These are phyloP conservation scores for Angomonas desouzai DNA, from an alignment of 208 protist species.

Conservation along the genomic window DNA sequence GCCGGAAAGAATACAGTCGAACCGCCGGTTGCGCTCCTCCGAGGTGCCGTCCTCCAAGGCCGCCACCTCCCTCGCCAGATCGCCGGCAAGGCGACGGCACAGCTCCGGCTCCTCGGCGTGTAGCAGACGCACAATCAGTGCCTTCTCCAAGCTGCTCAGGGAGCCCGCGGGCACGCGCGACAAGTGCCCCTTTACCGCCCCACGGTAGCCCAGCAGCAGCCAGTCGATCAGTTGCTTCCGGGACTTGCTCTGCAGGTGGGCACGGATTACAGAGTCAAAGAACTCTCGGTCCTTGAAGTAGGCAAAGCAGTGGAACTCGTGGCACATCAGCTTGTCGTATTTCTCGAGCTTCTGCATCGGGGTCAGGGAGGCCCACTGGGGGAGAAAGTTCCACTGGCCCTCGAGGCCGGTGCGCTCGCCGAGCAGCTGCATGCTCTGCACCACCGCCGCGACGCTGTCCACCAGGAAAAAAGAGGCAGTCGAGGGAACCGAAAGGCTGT, in stretches of 20 bases:
- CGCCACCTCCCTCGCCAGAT: slow-evolving; percentile 2
- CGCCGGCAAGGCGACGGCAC: slow-evolving; percentile 2
- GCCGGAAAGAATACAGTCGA: slow-evolving; percentile 13
- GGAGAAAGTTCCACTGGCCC: slow-evolving; percentile 15
- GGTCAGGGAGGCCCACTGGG: slow-evolving; percentile 10
- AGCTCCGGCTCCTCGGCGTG: slow-evolving; percentile 1
- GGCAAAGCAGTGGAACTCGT: slow-evolving; percentile 19
- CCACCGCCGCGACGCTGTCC: slow-evolving; percentile 2
- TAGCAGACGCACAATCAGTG: slow-evolving; percentile 15
- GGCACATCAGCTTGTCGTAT: slow-evolving; percentile 19
- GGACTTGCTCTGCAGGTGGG: slow-evolving; percentile 18
- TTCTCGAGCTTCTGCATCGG: slow-evolving; percentile 14
- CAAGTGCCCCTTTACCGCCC: slow-evolving; percentile 11
- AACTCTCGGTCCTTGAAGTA: slow-evolving; percentile 25
- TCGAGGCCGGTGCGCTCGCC: neutral
- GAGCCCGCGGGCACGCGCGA: neutral
- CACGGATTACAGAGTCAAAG: slow-evolving; percentile 16
- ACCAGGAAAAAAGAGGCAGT: slow-evolving; percentile 6
- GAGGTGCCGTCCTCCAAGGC: neutral
- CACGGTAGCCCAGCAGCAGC: slow-evolving; percentile 22
- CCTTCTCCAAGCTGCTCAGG: slow-evolving; percentile 12
- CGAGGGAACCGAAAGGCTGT: neutral
- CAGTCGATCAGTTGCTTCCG: slow-evolving; percentile 14
- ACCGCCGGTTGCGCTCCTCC: slow-evolving; percentile 16
- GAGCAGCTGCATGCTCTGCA: neutral